These are phyloP conservation scores for Neurospora africana DNA, from an alignment of 495 filamentous ascomycete genomes.

Conservation along the genomic window DNA sequence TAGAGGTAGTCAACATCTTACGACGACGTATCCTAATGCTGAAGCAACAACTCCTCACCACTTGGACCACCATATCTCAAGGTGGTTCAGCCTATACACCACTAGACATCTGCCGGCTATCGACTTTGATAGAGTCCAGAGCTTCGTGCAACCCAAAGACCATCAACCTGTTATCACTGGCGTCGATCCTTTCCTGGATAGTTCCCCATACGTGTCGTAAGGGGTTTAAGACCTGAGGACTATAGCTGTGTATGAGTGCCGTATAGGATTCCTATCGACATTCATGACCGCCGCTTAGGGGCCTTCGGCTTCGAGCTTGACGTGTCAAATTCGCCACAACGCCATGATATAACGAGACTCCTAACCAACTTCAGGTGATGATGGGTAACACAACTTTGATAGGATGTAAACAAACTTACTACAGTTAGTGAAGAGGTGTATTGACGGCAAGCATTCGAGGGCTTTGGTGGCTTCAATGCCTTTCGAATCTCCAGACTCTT, in stretches of 20 bases:
- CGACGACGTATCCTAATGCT: not conserved
- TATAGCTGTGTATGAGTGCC: not conserved
- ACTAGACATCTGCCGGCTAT: not conserved
- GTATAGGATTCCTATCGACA: not conserved
- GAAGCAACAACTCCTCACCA: not conserved
- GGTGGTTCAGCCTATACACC: not conserved
- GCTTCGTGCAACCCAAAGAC: not conserved
- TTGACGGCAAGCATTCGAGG: not conserved
- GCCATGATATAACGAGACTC: not conserved
- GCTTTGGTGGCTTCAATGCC: not conserved
- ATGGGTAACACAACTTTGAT: not conserved
- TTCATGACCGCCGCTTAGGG: not conserved
- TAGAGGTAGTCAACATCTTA: not conserved
- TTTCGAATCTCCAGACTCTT: not conserved
- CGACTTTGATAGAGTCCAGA: not conserved
- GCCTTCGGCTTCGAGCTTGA: not conserved
- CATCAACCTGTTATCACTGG: not conserved
- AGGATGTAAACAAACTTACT: not conserved
- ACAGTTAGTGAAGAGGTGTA: too few species aligned
- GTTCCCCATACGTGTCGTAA: not conserved
- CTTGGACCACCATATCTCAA: not conserved
- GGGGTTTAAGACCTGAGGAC: not conserved
- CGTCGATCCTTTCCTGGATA: not conserved
- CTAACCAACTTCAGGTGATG: not conserved
- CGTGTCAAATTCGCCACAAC: not conserved